These are phyloP conservation scores for Aureobasidium musti DNA, from an alignment of 2,329 filamentous ascomycete species.

Conservation along the genomic window DNA sequence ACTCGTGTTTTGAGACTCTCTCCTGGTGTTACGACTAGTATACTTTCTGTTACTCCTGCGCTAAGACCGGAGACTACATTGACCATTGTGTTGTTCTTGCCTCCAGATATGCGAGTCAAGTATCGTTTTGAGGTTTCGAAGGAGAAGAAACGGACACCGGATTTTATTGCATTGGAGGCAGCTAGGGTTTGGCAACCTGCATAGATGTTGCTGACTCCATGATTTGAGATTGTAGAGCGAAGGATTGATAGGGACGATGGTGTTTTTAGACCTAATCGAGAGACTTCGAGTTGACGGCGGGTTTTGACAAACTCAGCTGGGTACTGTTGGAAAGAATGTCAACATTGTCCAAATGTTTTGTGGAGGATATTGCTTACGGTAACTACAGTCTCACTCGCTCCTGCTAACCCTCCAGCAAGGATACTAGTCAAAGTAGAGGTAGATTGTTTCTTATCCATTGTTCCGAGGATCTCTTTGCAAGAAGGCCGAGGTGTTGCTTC, in stretches of 20 bases:
- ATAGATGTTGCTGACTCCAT: slow-evolving; percentile 24
- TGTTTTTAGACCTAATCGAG: neutral
- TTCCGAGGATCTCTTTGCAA: neutral
- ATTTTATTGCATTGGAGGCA: slow-evolving; percentile 27
- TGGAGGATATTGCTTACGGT: slow-evolving; percentile 2
- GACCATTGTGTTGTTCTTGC: slow-evolving; percentile 31
- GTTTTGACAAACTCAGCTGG: slow-evolving; percentile 31
- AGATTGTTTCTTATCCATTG: slow-evolving; percentile 8
- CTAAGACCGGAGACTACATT: slow-evolving; percentile 36
- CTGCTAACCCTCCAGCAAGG: slow-evolving; percentile 25
- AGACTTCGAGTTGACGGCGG: slow-evolving; percentile 28
- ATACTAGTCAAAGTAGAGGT: slow-evolving; percentile 26
- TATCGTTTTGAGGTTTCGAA: slow-evolving; percentile 33
- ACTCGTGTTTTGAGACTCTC: slow-evolving; percentile 38
- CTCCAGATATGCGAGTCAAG: slow-evolving; percentile 23
- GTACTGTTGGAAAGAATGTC: slow-evolving; percentile 13
- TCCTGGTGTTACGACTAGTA: slow-evolving; percentile 38
- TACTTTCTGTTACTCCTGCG: slow-evolving; percentile 35
- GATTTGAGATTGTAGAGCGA: slow-evolving; percentile 12
- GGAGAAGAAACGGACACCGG: slow-evolving; percentile 36
- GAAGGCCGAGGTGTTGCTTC: neutral
- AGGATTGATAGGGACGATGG: slow-evolving; percentile 26
- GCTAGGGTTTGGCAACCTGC: slow-evolving; percentile 24
- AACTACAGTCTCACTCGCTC: slow-evolving; percentile 27
- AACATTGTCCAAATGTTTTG: neutral